These are phyloP conservation scores for Nicotiana attenuata DNA, from an alignment of 257 asterid species.

Conservation along the genomic window DNA sequence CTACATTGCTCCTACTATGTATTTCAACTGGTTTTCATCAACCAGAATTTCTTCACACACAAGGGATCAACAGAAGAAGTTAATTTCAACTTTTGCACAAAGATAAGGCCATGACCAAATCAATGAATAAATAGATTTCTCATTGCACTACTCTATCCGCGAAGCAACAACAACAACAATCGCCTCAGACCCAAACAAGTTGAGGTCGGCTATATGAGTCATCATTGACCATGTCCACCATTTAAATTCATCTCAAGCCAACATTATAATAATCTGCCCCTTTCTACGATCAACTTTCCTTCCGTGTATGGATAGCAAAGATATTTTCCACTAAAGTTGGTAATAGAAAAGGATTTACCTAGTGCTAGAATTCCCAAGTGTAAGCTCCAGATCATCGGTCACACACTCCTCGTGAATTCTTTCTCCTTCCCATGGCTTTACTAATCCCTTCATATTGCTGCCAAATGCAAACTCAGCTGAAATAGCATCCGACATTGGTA, in stretches of 20 bases:
- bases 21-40: neutral
- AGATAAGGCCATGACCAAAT: neutral
- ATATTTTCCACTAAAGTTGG: neutral
- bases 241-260: too few species aligned
- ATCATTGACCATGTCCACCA: too few species aligned
- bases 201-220: too few species aligned
- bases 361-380: constrained; percentile 82
- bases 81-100: neutral
- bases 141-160: neutral
- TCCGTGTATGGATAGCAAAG: neutral
- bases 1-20: constrained; percentile 1
- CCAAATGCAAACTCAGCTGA: constrained; percentile 95
- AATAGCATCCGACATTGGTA: constrained; percentile 84
- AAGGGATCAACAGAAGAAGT: neutral
- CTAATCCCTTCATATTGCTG: constrained; percentile 55
- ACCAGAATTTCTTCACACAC: neutral
- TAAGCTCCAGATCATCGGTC: constrained; percentile 92
- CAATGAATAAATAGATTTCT: neutral
- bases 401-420: constrained; percentile 90
- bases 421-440: constrained; percentile 98
- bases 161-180: too few species aligned
- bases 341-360: constrained; percentile 34
- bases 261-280: too few species aligned
- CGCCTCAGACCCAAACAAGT: too few species aligned
- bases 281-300: neutral